A percentile compares a stretch with the other conserved stretches of the same genome.
These are phyloP conservation scores for Trichophyton mentagrophytes DNA, from an alignment of 2,329 filamentous ascomycete genomes.

Conservation along the genomic window DNA sequence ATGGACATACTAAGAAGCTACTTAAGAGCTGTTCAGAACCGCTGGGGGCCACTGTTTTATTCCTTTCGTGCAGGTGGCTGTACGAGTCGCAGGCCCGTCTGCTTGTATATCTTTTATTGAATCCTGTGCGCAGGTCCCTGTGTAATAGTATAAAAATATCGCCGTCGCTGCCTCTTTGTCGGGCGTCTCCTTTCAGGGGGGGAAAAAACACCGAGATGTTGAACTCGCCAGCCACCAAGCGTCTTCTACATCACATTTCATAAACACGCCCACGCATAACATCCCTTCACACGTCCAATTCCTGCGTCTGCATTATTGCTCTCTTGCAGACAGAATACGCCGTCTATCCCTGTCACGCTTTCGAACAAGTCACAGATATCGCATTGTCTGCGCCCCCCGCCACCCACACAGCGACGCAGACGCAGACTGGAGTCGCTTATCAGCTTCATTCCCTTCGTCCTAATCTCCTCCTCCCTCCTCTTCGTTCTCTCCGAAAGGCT, in stretches of 20 bases:
- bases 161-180: neutral
- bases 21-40: too few relatives aligned
- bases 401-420: neutral
- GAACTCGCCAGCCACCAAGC: neutral
- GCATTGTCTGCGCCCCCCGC: neutral
- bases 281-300: neutral
- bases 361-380: constrained; percentile 2
- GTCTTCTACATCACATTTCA: neutral
- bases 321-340: neutral
- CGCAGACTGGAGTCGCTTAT: neutral
- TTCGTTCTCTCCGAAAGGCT: neutral
- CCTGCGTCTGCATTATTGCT: neutral
- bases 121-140: neutral
- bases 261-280: neutral
- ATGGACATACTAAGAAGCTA: too few relatives aligned
- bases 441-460: neutral
- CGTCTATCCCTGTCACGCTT: neutral
- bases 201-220: neutral
- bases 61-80: neutral
- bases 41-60: neutral
- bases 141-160: neutral
- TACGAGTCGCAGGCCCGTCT: neutral
- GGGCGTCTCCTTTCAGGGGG: neutral
- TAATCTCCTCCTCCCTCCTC: neutral
- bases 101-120: neutral